A percentile compares a stretch with the other conserved stretches of the same genome.
phyloP scores from a whole-genome alignment of 2,329 filamentous ascomycete species.

The Didymellaceae sp. region DNA sequence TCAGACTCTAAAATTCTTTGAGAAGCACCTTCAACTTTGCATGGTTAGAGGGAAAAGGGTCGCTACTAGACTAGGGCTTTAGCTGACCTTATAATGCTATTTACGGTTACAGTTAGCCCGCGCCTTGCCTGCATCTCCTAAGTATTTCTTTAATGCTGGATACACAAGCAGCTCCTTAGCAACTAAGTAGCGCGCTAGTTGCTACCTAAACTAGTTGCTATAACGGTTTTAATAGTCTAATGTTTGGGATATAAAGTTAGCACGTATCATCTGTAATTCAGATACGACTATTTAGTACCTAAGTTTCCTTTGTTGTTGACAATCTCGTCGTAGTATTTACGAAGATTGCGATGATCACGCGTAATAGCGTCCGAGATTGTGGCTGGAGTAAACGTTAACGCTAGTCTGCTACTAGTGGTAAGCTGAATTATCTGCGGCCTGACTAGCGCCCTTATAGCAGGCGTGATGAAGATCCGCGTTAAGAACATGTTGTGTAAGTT shows the following conservation, averaged over 20 bases:
- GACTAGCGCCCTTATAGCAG: too few species aligned
- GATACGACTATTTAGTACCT: slow-evolving; percentile 41
- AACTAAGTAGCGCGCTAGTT: slow-evolving; percentile 59
- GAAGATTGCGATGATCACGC: slow-evolving; percentile 52
- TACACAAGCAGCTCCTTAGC: slow-evolving; percentile 57
- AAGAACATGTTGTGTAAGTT: too few species aligned
- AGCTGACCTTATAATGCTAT: slow-evolving; percentile 41
- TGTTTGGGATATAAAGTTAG: too few species aligned
- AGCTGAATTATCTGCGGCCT: neutral
- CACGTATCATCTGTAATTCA: too few species aligned
- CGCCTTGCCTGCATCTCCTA: slow-evolving; percentile 37
- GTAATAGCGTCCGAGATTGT: slow-evolving; percentile 49
- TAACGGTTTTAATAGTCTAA: slow-evolving; percentile 9
- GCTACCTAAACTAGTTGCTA: slow-evolving; percentile 61
- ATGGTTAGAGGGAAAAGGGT: neutral
- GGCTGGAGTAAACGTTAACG: slow-evolving; percentile 5
- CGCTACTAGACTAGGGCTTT: neutral
- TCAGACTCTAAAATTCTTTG: slow-evolving; percentile 41
- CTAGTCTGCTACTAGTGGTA: neutral
- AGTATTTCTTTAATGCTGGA: slow-evolving; percentile 47
- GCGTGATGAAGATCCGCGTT: too few species aligned
- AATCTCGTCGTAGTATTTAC: slow-evolving; percentile 54
- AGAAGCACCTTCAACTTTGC: slow-evolving; percentile 39
- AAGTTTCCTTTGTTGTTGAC: slow-evolving; percentile 42
- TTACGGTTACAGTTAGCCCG: slow-evolving; percentile 43